Evolutionary conservation across 2,329 filamentous ascomycete species (phyloP).

Genomic region (Berkeleyomyces basicola): DNA sequence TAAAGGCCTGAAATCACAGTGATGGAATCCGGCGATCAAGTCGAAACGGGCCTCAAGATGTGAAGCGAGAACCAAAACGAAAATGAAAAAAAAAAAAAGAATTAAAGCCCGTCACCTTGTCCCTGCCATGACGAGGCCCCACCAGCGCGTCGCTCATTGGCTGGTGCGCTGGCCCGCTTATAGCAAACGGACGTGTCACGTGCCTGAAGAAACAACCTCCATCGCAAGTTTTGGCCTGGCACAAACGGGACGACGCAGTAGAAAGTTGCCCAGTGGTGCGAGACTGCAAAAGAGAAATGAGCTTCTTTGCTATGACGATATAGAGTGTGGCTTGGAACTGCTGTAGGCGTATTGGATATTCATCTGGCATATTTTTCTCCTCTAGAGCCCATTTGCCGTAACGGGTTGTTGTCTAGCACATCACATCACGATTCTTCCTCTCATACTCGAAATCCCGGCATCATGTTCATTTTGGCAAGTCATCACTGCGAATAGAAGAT

Average conservation of each 20-base stretch:
- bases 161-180: background rate
- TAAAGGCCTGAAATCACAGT: background rate
- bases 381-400: too few species aligned
- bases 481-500: background rate
- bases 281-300: too few species aligned
- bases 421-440: background rate
- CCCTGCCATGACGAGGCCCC: background rate
- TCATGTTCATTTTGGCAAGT: constrained; percentile 35
- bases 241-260: too few species aligned
- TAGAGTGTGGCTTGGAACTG: too few species aligned
- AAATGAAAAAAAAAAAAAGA: background rate
- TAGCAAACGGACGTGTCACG: background rate
- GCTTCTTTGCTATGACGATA: too few species aligned
- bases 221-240: background rate
- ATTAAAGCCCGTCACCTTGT: background rate
- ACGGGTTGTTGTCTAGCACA: too few species aligned
- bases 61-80: background rate
- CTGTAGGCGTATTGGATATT: too few species aligned
- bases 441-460: background rate
- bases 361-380: too few species aligned
- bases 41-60: background rate
- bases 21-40: background rate
- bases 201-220: background rate
- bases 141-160: background rate
- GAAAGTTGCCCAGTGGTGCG: too few species aligned